A percentile compares a stretch with the other conserved stretches of the same genome.
Evolutionary conservation across 441 rosid genomes (phyloP).

Genomic region (Arabidopsis lyrata): DNA sequence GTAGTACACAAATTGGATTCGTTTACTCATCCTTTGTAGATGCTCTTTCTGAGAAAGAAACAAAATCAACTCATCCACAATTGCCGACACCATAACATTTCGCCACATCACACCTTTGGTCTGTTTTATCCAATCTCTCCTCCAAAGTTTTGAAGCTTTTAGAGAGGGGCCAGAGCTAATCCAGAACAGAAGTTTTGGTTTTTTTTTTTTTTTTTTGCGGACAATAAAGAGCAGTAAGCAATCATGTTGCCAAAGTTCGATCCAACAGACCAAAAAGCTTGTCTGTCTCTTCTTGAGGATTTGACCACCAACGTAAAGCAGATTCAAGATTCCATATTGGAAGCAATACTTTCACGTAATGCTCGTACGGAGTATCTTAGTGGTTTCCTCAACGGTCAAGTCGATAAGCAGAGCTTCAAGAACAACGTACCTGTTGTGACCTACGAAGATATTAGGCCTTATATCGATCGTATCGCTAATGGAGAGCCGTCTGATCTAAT

Average conservation of each 20-base stretch:
- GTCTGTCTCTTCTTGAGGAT: conserved; percentile 60
- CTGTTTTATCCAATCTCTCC: too few relatives aligned
- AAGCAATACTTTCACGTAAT: conserved; percentile 55
- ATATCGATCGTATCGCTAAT: conserved; percentile 63
- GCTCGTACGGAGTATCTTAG: conserved; percentile 60
- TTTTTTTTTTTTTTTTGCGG: neutral
- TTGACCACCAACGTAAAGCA: conserved; percentile 60
- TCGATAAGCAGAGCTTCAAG: conserved; percentile 59
- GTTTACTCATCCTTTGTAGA: too few relatives aligned
- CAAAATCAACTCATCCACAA: too few relatives aligned
- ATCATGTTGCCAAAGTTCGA: conserved; percentile 39
- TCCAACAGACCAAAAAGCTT: conserved; percentile 49
- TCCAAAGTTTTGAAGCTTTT: too few relatives aligned
- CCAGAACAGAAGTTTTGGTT: neutral
- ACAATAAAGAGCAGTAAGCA: neutral
- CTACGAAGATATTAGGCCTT: conserved; percentile 64
- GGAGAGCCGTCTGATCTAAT: conserved; percentile 61
- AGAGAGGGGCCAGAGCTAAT: too few relatives aligned
- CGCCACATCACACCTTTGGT: too few relatives aligned
- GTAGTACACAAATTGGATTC: too few relatives aligned
- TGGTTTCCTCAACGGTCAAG: conserved; percentile 48
- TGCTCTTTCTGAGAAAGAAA: too few relatives aligned
- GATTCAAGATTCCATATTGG: conserved; percentile 56
- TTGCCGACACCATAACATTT: too few relatives aligned
- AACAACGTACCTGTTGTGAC: conserved; percentile 62